Percentiles rank a stretch among this genome's conserved stretches.
These are phyloP conservation scores for Dalbergia cochinchinensis DNA, from an alignment of 306 rosid genomes.

Conservation along the genomic window DNA sequence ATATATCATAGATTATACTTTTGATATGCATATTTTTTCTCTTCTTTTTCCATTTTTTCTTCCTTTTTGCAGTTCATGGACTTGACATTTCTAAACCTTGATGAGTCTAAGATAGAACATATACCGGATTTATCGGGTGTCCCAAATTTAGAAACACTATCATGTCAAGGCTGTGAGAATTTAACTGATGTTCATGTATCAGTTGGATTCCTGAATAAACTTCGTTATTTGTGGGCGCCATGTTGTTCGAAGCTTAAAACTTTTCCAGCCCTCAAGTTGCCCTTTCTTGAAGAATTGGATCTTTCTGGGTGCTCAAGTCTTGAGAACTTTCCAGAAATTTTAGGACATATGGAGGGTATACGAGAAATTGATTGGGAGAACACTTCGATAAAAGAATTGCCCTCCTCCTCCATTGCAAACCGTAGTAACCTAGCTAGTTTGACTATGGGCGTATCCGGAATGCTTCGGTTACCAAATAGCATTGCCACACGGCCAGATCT, in stretches of 20 bases:
- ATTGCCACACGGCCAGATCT: too few relatives aligned
- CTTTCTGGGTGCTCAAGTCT: too few relatives aligned
- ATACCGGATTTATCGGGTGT: too few relatives aligned
- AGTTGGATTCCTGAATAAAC: not conserved
- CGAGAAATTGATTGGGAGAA: fast-evolving
- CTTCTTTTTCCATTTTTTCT: not conserved
- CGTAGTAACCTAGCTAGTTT: not conserved
- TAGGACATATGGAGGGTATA: not conserved
- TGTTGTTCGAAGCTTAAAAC: not conserved
- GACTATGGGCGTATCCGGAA: too few relatives aligned
- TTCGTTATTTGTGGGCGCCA: not conserved
- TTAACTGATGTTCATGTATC: not conserved
- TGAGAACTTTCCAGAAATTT: not conserved
- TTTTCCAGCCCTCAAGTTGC: not conserved
- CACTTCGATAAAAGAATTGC: not conserved
- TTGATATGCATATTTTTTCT: too few relatives aligned
- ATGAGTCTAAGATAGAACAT: too few relatives aligned
- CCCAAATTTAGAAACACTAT: too few relatives aligned
- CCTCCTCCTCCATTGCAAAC: not conserved
- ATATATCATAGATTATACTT: not conserved
- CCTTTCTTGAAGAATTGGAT: too few relatives aligned
- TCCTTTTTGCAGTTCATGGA: too few relatives aligned
- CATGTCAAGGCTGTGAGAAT: not conserved
- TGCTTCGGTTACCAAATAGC: too few relatives aligned
- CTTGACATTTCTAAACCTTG: too few relatives aligned